Conservation (phyloP, 2,329 filamentous ascomycete genomes). For the Xylariaceae sp. region DNA sequence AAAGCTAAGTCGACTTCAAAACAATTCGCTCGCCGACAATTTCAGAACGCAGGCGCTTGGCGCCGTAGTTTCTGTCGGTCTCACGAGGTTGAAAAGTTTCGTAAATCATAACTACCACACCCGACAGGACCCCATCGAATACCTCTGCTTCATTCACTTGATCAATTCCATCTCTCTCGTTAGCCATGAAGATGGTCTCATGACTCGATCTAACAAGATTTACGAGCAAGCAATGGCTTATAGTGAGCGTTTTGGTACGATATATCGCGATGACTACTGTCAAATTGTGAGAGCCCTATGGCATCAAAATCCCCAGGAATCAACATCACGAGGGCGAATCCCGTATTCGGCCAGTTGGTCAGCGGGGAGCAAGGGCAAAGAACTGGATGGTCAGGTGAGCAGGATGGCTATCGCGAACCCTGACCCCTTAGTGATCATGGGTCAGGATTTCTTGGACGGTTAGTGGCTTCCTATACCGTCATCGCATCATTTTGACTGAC, state of each 20-base stretch:
- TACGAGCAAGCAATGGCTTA: constrained; percentile 46
- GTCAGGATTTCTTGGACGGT: constrained; percentile 49
- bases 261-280: constrained; percentile 37
- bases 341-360: constrained; percentile 18
- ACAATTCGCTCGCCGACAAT: constrained; percentile 39
- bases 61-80: constrained; percentile 38
- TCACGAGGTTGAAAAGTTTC: constrained; percentile 38
- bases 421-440: constrained; percentile 39
- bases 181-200: constrained; percentile 39
- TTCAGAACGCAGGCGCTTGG: constrained; percentile 37
- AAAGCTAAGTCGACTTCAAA: constrained; percentile 37
- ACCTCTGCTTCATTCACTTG: constrained; percentile 48
- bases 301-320: constrained; percentile 37
- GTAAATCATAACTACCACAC: constrained; percentile 35
- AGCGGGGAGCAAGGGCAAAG: constrained; percentile 40
- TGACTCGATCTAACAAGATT: constrained; percentile 34
- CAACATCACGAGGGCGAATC: constrained; percentile 21
- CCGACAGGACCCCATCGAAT: constrained; percentile 35
- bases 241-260: constrained; percentile 33
- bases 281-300: constrained; percentile 44
- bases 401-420: constrained; percentile 7
- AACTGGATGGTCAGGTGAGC: constrained; percentile 26
- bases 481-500: constrained; percentile 11
- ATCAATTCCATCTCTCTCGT: constrained; percentile 46
- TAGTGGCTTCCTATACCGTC: constrained; percentile 19